A percentile compares a stretch with the other conserved stretches of the same genome.
Conservation (phyloP, 2,329 filamentous ascomycete genomes). For the Macrophomina tecta region DNA sequence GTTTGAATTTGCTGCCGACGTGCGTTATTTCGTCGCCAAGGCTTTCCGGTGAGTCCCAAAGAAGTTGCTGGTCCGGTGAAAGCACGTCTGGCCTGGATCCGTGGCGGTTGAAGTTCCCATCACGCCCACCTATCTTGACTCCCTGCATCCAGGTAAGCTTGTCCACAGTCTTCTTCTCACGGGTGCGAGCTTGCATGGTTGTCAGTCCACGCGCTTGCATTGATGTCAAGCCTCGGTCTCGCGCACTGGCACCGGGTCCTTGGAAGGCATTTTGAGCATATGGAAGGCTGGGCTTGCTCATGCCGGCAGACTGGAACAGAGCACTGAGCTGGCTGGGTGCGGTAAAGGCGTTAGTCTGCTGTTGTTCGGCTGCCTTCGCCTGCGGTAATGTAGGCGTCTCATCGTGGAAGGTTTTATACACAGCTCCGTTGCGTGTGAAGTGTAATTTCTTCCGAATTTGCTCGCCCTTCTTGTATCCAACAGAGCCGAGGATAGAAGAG, state of each 20-base stretch:
- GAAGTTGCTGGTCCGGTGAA: constrained; percentile 26
- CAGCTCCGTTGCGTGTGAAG: constrained; percentile 80
- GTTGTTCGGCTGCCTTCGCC: constrained; percentile 9
- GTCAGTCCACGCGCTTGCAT: constrained; percentile 57
- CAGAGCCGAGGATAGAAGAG: constrained; percentile 65
- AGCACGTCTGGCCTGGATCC: constrained; percentile 32
- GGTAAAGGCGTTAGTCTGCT: constrained; percentile 16
- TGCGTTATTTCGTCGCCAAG: constrained; percentile 67
- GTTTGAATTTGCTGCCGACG: constrained; percentile 66
- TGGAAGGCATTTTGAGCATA: constrained; percentile 33
- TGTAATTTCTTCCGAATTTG: constrained; percentile 69
- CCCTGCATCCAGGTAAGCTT: constrained; percentile 70
- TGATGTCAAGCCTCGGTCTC: constrained; percentile 43
- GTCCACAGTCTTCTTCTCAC: constrained; percentile 58
- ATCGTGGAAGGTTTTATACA: constrained; percentile 84
- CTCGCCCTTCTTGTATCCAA: constrained; percentile 76
- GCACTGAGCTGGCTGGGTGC: constrained; percentile 31
- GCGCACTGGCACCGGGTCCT: constrained; percentile 34
- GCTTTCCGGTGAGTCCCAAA: constrained; percentile 52
- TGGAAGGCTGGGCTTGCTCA: constrained; percentile 32
- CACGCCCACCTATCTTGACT: constrained; percentile 62
- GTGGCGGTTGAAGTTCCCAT: constrained; percentile 32
- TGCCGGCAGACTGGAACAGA: constrained; percentile 32
- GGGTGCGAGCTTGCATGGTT: constrained; percentile 56
- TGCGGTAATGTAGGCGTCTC: constrained; percentile 32